Evolutionary conservation across 345 rosid species (phyloP), one percentile per base, ranked within the genome.

Genomic region (Eucalyptus pauciflora): DNA sequence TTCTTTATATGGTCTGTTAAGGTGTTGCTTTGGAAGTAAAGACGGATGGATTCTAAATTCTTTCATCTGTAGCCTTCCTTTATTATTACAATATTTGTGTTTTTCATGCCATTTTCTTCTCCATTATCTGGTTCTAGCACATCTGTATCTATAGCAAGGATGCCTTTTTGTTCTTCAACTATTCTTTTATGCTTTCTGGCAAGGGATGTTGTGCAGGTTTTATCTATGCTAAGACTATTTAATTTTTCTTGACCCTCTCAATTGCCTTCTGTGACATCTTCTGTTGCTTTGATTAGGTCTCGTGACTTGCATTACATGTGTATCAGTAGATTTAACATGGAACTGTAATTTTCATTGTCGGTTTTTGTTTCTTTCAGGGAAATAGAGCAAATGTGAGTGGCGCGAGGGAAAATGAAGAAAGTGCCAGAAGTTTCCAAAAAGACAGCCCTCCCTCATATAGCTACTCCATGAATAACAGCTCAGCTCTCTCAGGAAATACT

Each of bases 381-480:
- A 94, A 90, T 93, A 94, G 95, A 90, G 90, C 97, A 83, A 94
- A 89, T 90, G 88, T 90, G 89, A 90, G 92, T 81, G 94, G 94
- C 76, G 86, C 91, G 86, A 94, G 91, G 92, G 97, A 94, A 91
- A 89, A 86, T 90, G 92, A 91, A 89, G 91, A 89, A 88, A 89
- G 71, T 88, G 13, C 69, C 62, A 90, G 93, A 87, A 92, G 58
- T 89, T 91, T 91, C 85, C 90, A 87, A 90, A 92, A 90, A 31
- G 92, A 92, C 91, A 93, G 95, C 56, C 85, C 95, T 67, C 86
- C 86, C 60, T 88, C 90, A 86, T 90, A 60, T 89, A 94, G 96
- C 93, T 92, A 89, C 86, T 88, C 91, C 85, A 87, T 88, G 48
- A 93, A 90, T 91, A 90, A 56, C 27, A 90, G 88, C 89, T 91